Evolutionary conservation across 1,284 basidiomycete genomes (phyloP).

Genomic region (Heterobasidion parviporum): DNA sequence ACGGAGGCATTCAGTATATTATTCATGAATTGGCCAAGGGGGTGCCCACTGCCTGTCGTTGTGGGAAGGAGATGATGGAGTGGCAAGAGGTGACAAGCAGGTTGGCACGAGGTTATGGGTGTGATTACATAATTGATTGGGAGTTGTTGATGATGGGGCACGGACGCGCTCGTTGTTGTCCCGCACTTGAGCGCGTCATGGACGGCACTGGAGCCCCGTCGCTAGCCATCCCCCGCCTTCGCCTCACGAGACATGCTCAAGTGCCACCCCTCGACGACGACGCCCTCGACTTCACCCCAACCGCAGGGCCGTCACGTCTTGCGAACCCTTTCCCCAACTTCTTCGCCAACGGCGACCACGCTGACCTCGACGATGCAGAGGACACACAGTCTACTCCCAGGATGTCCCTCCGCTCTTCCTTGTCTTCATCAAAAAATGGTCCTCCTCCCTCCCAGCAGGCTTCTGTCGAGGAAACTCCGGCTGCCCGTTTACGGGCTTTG

Average conservation of each 20-base stretch:
- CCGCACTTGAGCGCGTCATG: not conserved
- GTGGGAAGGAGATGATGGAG: too few relatives aligned
- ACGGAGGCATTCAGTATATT: too few relatives aligned
- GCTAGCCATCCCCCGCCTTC: not conserved
- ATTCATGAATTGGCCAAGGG: too few relatives aligned
- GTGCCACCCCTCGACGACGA: not conserved
- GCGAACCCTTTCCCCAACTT: slow-evolving; percentile 12
- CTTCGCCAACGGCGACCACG: slow-evolving; percentile 12
- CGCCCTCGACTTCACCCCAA: slow-evolving; percentile 15
- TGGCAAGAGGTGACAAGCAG: too few relatives aligned
- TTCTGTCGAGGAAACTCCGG: slow-evolving; percentile 32
- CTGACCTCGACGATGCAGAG: slow-evolving; percentile 28
- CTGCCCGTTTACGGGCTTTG: slow-evolving; percentile 48
- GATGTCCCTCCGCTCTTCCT: slow-evolving; percentile 23
- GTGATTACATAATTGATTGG: too few relatives aligned
- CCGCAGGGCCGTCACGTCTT: slow-evolving; percentile 26
- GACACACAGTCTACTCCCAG: slow-evolving; percentile 44
- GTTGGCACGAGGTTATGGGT: too few relatives aligned
- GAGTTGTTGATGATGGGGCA: not conserved
- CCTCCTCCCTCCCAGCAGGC: slow-evolving; percentile 6
- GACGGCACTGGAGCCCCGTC: not conserved
- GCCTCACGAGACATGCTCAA: not conserved
- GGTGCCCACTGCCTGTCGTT: too few relatives aligned
- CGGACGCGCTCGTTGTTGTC: not conserved
- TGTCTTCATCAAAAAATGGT: slow-evolving; percentile 15